A percentile compares a stretch with the other conserved stretches of the same genome.
Evolutionary conservation across 2,329 filamentous ascomycete species (phyloP).

Genomic region (Aspergillus brasiliensis): DNA sequence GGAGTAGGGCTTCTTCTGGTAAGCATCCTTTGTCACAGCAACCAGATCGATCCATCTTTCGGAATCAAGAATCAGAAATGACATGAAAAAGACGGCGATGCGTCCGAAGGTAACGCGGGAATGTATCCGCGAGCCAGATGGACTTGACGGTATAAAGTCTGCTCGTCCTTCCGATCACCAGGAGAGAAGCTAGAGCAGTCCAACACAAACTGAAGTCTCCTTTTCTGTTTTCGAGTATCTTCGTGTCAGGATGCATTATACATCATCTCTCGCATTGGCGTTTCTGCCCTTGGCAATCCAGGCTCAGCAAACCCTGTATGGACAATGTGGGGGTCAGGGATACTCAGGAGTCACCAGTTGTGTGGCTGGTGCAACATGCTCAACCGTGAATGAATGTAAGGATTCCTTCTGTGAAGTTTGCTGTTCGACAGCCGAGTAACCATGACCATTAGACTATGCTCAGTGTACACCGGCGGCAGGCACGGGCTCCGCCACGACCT

Average conservation of each 20-base stretch:
- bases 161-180: neutral
- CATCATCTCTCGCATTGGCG: neutral
- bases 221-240: neutral
- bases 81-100: neutral
- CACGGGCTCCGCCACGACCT: neutral
- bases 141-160: neutral
- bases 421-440: neutral
- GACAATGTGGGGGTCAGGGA: constrained; percentile 1
- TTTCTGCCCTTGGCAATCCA: neutral
- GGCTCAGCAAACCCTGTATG: neutral
- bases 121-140: neutral
- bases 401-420: neutral
- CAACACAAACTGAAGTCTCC: fast-evolving
- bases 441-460: neutral
- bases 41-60: neutral
- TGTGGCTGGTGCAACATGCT: neutral
- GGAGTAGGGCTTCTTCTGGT: neutral
- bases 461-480: neutral
- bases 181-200: neutral
- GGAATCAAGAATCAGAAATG: neutral
- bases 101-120: neutral
- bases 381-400: neutral
- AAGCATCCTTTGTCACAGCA: neutral
- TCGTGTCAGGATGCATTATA: neutral
- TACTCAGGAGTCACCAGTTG: neutral